phyloP scores from a whole-genome alignment of 257 asterid genomes.

The Linaria vulgaris region DNA sequence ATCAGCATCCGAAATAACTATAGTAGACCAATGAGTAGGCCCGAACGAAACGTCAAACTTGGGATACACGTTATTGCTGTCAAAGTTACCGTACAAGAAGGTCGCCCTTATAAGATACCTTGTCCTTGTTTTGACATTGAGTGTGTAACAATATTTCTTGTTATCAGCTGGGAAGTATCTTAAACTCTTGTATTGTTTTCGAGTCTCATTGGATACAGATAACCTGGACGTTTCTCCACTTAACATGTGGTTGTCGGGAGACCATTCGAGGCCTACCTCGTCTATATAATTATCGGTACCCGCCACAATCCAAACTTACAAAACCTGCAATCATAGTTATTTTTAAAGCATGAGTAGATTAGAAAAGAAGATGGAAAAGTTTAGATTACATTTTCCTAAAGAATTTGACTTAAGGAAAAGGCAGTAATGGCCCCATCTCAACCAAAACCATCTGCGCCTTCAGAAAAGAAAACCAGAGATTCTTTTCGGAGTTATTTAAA shows the following conservation, averaged over 20 bases:
- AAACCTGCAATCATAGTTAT: constrained; percentile 60
- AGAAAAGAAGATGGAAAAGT: not conserved
- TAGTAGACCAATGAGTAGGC: constrained; percentile 89
- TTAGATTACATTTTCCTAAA: not conserved
- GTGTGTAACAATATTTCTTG: constrained; percentile 82
- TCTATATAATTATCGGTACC: constrained; percentile 72
- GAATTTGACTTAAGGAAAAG: not conserved
- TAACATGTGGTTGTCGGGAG: constrained; percentile 56
- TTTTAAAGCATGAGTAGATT: not conserved
- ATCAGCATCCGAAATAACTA: constrained; percentile 81
- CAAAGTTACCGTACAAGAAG: constrained; percentile 89
- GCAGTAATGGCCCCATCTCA: not conserved
- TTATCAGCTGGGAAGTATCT: constrained; percentile 86
- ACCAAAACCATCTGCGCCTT: not conserved
- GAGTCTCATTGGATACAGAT: constrained; percentile 58
- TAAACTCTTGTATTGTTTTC: constrained; percentile 65
- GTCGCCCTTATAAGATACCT: constrained; percentile 86
- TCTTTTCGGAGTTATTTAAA: not conserved
- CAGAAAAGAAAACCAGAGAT: not conserved
- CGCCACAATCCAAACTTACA: constrained; percentile 87
- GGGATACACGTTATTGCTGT: constrained; percentile 72
- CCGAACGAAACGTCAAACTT: constrained; percentile 91
- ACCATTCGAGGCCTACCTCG: constrained; percentile 74
- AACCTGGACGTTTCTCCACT: constrained; percentile 56
- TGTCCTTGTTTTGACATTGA: constrained; percentile 68